A percentile compares a stretch with the other conserved stretches of the same genome.
phyloP scores from a whole-genome alignment of 2,329 filamentous ascomycete genomes.

The Monilinia polystroma region DNA sequence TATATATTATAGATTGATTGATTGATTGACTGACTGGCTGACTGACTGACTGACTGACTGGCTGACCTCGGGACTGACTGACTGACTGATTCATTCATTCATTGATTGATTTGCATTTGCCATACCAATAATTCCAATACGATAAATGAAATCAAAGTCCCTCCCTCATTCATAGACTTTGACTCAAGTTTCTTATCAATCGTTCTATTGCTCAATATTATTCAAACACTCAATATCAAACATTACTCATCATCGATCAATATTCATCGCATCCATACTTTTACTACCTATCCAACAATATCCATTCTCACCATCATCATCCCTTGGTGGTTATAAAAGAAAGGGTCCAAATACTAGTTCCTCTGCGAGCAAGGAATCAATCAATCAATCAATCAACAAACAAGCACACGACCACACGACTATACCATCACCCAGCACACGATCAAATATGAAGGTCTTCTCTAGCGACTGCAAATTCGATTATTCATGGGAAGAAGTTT shows the following conservation, averaged over 20 bases:
- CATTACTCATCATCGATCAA: background rate
- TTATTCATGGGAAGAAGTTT: conserved; percentile 99
- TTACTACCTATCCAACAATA: no score
- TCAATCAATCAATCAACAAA: no score
- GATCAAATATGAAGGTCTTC: conserved; percentile 83
- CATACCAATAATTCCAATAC: no score
- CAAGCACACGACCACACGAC: conserved; percentile 23
- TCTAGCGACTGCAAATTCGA: conserved; percentile 85
- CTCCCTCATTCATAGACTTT: no score
- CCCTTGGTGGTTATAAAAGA: background rate
- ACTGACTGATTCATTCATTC: background rate
- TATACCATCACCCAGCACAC: conserved; percentile 27
- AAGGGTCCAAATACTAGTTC: conserved; percentile 10
- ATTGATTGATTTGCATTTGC: background rate
- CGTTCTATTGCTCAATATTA: no score
- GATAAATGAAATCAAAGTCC: no score
- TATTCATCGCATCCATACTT: background rate
- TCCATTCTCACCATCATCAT: no score
- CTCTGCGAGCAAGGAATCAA: background rate
- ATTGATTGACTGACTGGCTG: no score
- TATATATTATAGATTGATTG: no score
- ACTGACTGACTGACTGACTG: background rate
- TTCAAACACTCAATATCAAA: no score
- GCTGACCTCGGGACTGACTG: no score
- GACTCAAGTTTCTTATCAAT: no score